Base-by-base conservation (phyloP, 2,329 filamentous ascomycete genomes). In the Volutella citrinella region DNA sequence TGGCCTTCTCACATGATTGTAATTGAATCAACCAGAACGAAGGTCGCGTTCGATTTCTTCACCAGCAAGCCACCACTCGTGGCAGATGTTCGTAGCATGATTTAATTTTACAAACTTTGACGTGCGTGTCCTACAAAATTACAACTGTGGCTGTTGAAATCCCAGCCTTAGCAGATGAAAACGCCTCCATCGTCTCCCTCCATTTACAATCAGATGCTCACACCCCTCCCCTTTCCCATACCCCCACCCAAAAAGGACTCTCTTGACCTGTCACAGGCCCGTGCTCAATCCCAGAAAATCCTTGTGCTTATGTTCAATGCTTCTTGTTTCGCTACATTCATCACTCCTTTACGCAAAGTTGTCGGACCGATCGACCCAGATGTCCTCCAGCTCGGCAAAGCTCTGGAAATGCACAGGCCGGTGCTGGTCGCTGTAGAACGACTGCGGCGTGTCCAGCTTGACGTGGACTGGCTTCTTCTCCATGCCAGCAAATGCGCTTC, bases 321-420 rank as follows among this genome's bases (percentile, higher is more conserved):
- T 24, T 20, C 27, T 30, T n/a, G n/a, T n/a, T n/a, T n/a, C n/a
- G n/a, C n/a, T n/a, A n/a, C n/a, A n/a, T n/a, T n/a, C n/a, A n/a
- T n/a, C n/a, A n/a, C 41, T 18, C 19, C 19, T 38, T 72, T 76
- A 97, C 52, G 88, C 91, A 69, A 98, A 95, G 61, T 90, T 91
- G 68, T 98, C 91, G 45, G 80, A 80, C 54, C 89, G 76, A 63
- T 98, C 93, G 28, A 96, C 90, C 80, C 90, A 95, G 25, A 95
- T 86, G 64, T 98, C 91, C 68, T 98, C 93, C 59, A 98, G 66
- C 70, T 98, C 91, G 2, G 90, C 88, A 66, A 98, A 98, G 64
- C 89, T 95, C 61, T 91, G 84, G 76, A 98, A 98, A 68, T 98
- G 93, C 36, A 96, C 70, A 12, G 91, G 90, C 17, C 93, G 80